Evolutionary conservation across 2,329 filamentous ascomycete genomes (phyloP).

Genomic region (Chlorencoelia australis): DNA sequence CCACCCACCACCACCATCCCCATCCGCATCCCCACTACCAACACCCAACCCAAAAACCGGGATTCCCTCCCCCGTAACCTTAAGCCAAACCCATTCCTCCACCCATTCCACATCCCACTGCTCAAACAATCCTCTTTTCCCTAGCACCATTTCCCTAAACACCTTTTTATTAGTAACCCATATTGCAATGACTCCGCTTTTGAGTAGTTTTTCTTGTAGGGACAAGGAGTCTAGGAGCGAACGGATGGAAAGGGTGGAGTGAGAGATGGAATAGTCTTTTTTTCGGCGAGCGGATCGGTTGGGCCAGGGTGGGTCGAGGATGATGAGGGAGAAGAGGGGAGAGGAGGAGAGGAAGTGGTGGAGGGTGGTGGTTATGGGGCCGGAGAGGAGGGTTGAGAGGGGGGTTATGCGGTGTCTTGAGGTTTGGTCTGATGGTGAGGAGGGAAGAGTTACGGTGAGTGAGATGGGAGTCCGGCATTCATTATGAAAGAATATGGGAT

Average conservation of each 20-base stretch:
- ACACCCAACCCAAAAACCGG: conserved; percentile 51
- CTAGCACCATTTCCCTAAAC: conserved; percentile 43
- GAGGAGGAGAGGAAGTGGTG: conserved; percentile 28
- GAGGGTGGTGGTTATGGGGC: neutral
- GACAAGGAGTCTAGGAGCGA: conserved; percentile 44
- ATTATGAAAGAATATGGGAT: conserved; percentile 32
- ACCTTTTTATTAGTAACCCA: conserved; percentile 69
- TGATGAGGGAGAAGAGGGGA: conserved; percentile 51
- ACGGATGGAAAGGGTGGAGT: conserved; percentile 34
- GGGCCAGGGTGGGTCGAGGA: conserved; percentile 75
- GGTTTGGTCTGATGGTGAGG: conserved; percentile 7
- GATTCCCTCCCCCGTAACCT: conserved; percentile 55
- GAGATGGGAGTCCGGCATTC: conserved; percentile 28
- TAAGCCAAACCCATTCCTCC: conserved; percentile 73
- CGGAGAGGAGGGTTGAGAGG: neutral
- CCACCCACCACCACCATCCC: conserved; percentile 42
- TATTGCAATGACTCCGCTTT: conserved; percentile 52
- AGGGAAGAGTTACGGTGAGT: conserved; percentile 40
- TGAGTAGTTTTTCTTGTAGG: conserved; percentile 42
- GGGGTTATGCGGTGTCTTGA: conserved; percentile 22
- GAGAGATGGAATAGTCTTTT: conserved; percentile 39
- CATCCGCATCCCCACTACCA: too few species aligned
- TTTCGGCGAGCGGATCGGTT: conserved; percentile 63
- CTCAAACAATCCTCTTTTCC: conserved; percentile 47
- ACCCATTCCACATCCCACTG: conserved; percentile 55